Evolutionary conservation across 2,329 filamentous ascomycete species (phyloP), one percentile per base, ranked within the genome.

Genomic region (Diaporthe sp.): DNA sequence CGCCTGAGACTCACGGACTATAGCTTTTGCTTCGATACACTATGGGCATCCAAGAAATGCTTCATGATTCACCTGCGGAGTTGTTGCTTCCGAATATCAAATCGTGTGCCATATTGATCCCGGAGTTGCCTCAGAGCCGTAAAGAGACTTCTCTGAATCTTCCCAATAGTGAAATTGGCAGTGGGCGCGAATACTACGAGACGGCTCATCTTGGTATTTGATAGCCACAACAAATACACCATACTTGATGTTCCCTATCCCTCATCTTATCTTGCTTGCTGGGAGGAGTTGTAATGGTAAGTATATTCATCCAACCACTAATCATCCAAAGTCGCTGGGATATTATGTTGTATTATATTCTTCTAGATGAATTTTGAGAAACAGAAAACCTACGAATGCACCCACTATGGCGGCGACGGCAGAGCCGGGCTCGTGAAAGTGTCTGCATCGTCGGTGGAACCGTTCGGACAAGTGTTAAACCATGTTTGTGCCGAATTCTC

Each of bases 401-500:
- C 47, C 20, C 31, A 51, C 13, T 25, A 39, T 13, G 47, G 63
- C 31, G 63, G 63, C 31, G 63, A 13, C 22, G 63, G 63, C 13
- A 68, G 63, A 68, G 47, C 17, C 9, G 63, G 63, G 22, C 44
- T 68, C n/a, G 47, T 68, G 7, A 68, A 44, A 37, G 63, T 68
- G 31, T 68, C 63, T 68, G 63, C 22, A 22, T 68, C 63, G 47
- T 68, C 44, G 22, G 31, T n/a, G 37, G 63, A 51, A 25, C 44
- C 63, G 12, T 63, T 44, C 8, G 65, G 28, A 31, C 68, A 72
- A 15, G 25, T 72, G 70, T 79, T 80, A 51, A 78, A 78, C 76
- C 76, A 78, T 10, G 78, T 78, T 34, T 58, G 37, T 31, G 76
- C 78, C 72, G 58, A 25, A 55, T 77, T 78, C 34, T 63, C 75